These are phyloP conservation scores for Meyerozyma carpophila DNA, from an alignment of 1,139 yeast species.

Conservation along the genomic window DNA sequence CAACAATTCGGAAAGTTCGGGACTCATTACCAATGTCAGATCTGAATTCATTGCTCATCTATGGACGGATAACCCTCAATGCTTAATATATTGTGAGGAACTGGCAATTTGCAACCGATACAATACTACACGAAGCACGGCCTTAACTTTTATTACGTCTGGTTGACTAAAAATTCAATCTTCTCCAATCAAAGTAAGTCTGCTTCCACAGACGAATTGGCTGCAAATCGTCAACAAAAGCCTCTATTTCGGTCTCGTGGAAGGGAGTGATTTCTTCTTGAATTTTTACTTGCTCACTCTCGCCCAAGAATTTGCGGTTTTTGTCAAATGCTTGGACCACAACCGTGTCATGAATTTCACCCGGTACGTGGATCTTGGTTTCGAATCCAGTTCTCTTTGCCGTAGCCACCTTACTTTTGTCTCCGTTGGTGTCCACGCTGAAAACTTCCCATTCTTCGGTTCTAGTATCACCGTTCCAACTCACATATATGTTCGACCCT, in stretches of 20 bases:
- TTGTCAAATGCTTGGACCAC: slow-evolving; percentile 18
- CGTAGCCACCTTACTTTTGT: slow-evolving; percentile 15
- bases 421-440: slow-evolving; percentile 9
- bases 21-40: too few species aligned
- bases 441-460: slow-evolving; percentile 25
- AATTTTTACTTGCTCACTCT: background rate
- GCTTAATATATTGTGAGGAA: too few species aligned
- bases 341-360: slow-evolving; percentile 7
- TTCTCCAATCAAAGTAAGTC: background rate
- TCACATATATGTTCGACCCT: slow-evolving; percentile 21
- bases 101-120: too few species aligned
- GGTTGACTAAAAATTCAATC: background rate
- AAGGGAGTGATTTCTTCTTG: background rate
- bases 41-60: too few species aligned
- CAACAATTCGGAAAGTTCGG: too few species aligned
- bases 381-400: slow-evolving; percentile 23
- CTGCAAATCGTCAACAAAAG: background rate
- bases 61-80: too few species aligned
- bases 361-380: slow-evolving; percentile 13
- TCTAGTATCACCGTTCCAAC: slow-evolving; percentile 38
- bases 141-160: too few species aligned
- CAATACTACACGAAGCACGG: too few species aligned
- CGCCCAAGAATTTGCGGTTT: slow-evolving; percentile 10
- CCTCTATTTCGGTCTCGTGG: background rate
- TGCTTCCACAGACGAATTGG: background rate